Conservation (phyloP, 169 alveolate species). For the Neospora caninum region DNA sequence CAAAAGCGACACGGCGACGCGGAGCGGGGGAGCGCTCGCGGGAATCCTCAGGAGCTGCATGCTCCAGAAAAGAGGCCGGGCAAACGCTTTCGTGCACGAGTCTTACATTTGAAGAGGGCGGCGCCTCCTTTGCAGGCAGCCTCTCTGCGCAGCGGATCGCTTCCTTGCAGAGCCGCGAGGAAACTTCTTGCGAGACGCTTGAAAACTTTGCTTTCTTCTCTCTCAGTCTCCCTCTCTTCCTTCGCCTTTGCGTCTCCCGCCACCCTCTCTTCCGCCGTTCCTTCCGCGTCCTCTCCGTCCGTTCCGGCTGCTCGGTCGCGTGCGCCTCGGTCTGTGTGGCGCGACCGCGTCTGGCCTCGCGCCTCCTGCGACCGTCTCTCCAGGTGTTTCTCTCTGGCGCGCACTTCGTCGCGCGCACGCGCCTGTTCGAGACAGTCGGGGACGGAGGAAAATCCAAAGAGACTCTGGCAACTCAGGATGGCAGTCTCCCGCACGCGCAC, state of each 20-base stretch:
- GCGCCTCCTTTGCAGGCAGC: constrained; percentile 41
- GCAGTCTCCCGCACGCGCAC: constrained; percentile 8
- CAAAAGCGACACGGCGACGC: too few relatives aligned
- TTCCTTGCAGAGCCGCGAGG: neutral
- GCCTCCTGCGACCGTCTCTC: neutral
- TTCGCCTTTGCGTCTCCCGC: neutral
- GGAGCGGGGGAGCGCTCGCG: too few relatives aligned
- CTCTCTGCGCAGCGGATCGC: neutral
- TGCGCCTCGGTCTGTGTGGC: neutral
- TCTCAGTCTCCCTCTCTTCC: neutral
- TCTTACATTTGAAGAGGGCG: neutral
- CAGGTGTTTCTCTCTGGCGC: neutral
- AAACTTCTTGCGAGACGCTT: neutral
- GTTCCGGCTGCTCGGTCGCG: neutral
- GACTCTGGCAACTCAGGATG: neutral
- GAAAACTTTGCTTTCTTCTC: neutral
- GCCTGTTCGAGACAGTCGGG: constrained; percentile 30
- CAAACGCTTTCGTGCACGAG: too few relatives aligned
- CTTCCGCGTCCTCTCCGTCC: neutral
- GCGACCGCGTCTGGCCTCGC: neutral
- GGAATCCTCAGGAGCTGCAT: too few relatives aligned
- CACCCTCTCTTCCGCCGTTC: neutral
- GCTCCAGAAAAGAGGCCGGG: too few relatives aligned
- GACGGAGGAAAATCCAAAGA: constrained; percentile 63
- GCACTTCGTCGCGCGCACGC: neutral